Evolutionary conservation across 371 early-diverging fungal genomes (phyloP), one percentile per base, ranked within the genome.

Genomic region (Chytridium lagenaria): DNA sequence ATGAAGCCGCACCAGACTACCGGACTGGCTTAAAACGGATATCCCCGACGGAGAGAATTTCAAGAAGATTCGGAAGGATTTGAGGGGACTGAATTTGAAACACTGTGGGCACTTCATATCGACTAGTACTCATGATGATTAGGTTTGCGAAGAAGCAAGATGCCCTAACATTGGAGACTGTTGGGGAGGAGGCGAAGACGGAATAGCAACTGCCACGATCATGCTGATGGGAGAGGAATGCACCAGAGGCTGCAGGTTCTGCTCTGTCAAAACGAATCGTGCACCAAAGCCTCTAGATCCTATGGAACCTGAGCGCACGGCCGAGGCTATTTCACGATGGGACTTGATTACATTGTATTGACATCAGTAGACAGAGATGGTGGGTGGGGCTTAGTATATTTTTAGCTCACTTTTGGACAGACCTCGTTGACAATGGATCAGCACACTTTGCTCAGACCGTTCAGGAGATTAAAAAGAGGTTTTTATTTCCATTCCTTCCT

Each of bases 171-270:
- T 98, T 80, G 93, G 95, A 61, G 97, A 96, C 78, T 98, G 99
- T 84, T 98, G 98, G 99, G 97, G 98, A 67, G 98, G 97, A 36
- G 93, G 96, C 68, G 95, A 97, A 77, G 91, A 93, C 80, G 89
- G 92, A 68, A 97, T 97, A 12, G 97, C 99, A 0, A 98, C 99
- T 0, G 99, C 99, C 0, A 98, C 99, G 12, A 98, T 98, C 72
- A 98, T 89, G 90, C 84, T 98, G 77, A 98, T 98, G 98, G 99
- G 99, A 69, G 97, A 96, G 77, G 95, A 95, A 81, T 98, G 99
- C 83, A 98, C 99, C 1, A 89, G 99, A 61, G 99, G 97, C 0
- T 98, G 99, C 84, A 88, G 98, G 38, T 98, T 98, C 89, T 98
- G 99, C 79, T 94, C 97, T 10, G 99, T 98, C 50, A 98, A 98